phyloP scores from a whole-genome alignment of 2,329 filamentous ascomycete species.

The Parascedosporium putredinis region DNA sequence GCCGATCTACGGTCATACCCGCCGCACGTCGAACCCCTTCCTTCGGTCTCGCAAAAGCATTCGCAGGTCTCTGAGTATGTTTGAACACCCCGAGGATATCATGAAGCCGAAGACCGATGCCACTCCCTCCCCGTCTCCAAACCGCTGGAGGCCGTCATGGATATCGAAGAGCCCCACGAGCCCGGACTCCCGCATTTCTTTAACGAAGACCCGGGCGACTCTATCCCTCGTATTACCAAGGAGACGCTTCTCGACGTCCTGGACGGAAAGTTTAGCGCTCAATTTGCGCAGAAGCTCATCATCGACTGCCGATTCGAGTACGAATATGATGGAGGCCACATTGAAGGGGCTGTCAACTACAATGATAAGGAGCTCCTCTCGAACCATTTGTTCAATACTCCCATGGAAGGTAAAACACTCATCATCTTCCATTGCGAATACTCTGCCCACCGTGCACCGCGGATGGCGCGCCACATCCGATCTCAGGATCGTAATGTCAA shows the following conservation, averaged over 20 bases:
- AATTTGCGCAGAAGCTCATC: conserved; percentile 73
- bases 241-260: conserved; percentile 78
- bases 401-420: conserved; percentile 60
- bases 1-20: conserved; percentile 58
- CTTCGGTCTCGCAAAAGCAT: conserved; percentile 77
- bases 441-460: conserved; percentile 87
- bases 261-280: conserved; percentile 67
- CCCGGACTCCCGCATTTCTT: conserved; percentile 77
- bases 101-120: conserved; percentile 62
- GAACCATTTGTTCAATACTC: conserved; percentile 62
- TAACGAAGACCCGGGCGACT: conserved; percentile 69
- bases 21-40: conserved; percentile 63
- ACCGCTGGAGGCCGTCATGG: conserved; percentile 63
- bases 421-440: conserved; percentile 97
- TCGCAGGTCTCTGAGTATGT: conserved; percentile 93
- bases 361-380: conserved; percentile 90
- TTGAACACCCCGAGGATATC: conserved; percentile 80
- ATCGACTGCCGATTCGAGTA: conserved; percentile 98
- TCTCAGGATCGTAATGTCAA: conserved; percentile 81
- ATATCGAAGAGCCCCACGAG: conserved; percentile 63
- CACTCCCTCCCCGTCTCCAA: conserved; percentile 21
- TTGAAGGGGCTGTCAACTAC: conserved; percentile 86
- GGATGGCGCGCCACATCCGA: conserved; percentile 91
- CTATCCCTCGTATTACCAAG: conserved; percentile 76
- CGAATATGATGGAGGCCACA: conserved; percentile 94